Evolutionary conservation across 768 basidiomycete genomes (phyloP).

Genomic region (Xerocomus spinulosus): DNA sequence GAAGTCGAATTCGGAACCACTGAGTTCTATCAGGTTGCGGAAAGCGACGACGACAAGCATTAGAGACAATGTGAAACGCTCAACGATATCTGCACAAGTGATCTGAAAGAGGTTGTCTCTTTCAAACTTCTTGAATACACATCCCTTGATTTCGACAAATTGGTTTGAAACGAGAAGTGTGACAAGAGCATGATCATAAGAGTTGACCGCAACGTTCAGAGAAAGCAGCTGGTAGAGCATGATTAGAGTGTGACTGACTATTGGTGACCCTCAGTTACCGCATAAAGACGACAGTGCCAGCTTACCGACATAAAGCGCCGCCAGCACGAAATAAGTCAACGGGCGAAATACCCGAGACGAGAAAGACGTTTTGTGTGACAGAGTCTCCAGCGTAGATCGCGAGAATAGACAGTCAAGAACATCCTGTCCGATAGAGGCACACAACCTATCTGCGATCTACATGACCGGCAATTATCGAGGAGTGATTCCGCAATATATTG

Average conservation of each 20-base stretch:
- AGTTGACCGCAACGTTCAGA: constrained; percentile 96
- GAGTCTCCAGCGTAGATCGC: constrained; percentile 75
- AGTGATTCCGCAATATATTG: background rate
- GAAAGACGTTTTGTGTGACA: constrained; percentile 59
- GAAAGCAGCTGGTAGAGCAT: constrained; percentile 95
- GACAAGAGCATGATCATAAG: constrained; percentile 92
- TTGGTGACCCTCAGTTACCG: background rate
- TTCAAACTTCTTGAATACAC: constrained; percentile 99
- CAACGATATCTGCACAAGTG: constrained; percentile 98
- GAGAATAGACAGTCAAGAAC: constrained; percentile 96
- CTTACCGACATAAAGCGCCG: constrained; percentile 78
- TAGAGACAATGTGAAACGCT: constrained; percentile 86
- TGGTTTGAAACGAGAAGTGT: constrained; percentile 96
- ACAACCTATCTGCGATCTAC: constrained; percentile 91
- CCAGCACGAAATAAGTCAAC: constrained; percentile 77
- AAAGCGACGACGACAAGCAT: constrained; percentile 92
- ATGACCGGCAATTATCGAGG: background rate
- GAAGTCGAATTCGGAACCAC: constrained; percentile 84
- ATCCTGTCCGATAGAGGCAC: constrained; percentile 96
- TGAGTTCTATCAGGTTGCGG: constrained; percentile 91
- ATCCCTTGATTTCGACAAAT: constrained; percentile 99
- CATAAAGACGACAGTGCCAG: background rate
- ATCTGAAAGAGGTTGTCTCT: constrained; percentile 99
- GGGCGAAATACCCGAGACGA: constrained; percentile 70
- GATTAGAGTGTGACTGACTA: constrained; percentile 87